Base-by-base conservation (phyloP, 179 eudicot genomes). In the Sideroxylon spinosum region DNA sequence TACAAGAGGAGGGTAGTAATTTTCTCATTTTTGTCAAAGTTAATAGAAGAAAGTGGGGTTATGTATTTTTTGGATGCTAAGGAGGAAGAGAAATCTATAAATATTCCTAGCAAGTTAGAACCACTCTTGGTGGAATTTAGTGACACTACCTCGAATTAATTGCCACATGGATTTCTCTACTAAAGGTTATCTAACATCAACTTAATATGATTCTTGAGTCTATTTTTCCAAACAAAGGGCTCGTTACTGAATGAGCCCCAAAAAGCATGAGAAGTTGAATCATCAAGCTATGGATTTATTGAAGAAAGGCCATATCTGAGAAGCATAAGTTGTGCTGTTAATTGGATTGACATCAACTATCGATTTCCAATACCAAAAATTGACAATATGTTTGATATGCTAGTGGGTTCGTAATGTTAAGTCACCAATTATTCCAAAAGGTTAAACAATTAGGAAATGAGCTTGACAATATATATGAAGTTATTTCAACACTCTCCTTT, bases 341-440 rank as follows among this genome's bases (percentile, higher is more conserved):
- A 53, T 17, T 16, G 17, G 14, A 73, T 55, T 7, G 55, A 22
- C 2, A 26, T 73, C 64, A 73, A 73, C 22, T 73, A 53, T 56
- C 6, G 64, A 37, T 73, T 73, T 56, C 64, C 76, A 17, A 73
- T 73, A 49, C 48, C 63, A 3, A 52, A n/a, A 16, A 32, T 53
- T 75, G 78, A 59, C 37, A 50, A 67, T 29, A 68, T 68, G 71
- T 62, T 64, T 9, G 71, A 76, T 26, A 50, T 49, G 22, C 23
- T 37, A 11, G 22, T 17, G 2, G 32, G 50, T 17, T 37, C 44
- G 6, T 37, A 37, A 37, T 37, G 4, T 37, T 37, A 37, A 37
- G 44, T 37, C 3, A 37, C 5, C 44, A 37, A 37, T 37, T 37
- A 37, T 37, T 37, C 5, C 4, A 37, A 37, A 37, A 37, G 4